Conservation (phyloP, 305 asterid genomes). For the Fraxinus baroniana region DNA sequence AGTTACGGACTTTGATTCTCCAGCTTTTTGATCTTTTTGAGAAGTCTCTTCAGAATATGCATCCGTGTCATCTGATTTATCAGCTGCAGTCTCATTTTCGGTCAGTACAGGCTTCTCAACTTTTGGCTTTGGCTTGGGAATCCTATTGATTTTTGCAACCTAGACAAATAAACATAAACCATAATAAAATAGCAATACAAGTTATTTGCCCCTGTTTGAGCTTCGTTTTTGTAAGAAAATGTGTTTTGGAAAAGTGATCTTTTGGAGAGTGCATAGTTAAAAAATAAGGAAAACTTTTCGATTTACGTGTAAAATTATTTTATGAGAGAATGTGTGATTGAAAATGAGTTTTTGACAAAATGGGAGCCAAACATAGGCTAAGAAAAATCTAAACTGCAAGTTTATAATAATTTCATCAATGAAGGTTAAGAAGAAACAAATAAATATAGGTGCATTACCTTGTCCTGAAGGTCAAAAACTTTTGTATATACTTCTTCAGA, state of each 20-base stretch:
- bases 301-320: too few relatives aligned
- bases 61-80: constrained; percentile 41
- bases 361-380: too few relatives aligned
- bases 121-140: constrained; percentile 94
- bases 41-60: constrained; percentile 54
- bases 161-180: constrained; percentile 20
- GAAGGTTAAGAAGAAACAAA: neutral
- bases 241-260: too few relatives aligned
- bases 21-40: constrained; percentile 37
- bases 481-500: constrained; percentile 78
- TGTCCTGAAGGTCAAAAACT: constrained; percentile 77
- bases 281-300: too few relatives aligned
- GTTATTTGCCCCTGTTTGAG: neutral
- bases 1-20: constrained; percentile 36
- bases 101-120: constrained; percentile 68
- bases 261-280: too few relatives aligned
- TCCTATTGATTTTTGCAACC: constrained; percentile 73
- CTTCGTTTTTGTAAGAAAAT: too few relatives aligned
- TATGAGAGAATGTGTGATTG: too few relatives aligned
- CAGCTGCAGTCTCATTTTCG: constrained; percentile 45
- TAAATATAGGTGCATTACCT: constrained; percentile 46
- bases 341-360: too few relatives aligned
- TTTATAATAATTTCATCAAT: neutral
- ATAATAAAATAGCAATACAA: neutral
- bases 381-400: constrained; percentile 1